These are phyloP conservation scores for Rosa lucieae DNA, from an alignment of 306 rosid species.

Conservation along the genomic window DNA sequence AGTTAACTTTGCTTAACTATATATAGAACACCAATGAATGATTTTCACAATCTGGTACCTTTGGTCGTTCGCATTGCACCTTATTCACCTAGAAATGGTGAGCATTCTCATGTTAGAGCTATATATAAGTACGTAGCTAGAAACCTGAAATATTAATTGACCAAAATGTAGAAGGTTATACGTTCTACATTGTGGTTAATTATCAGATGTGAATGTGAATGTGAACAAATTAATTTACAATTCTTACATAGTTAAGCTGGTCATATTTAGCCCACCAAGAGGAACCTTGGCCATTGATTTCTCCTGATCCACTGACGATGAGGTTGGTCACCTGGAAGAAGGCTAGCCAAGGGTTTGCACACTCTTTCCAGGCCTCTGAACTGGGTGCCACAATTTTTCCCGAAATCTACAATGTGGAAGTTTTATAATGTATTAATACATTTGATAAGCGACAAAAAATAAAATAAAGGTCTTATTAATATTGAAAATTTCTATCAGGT, in stretches of 20 bases:
- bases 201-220: background rate
- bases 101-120: background rate
- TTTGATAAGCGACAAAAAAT: too few relatives aligned
- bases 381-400: slow-evolving; percentile 13
- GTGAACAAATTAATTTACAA: background rate
- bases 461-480: too few relatives aligned
- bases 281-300: slow-evolving; percentile 11
- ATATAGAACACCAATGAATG: background rate
- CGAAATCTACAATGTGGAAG: background rate
- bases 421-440: too few relatives aligned
- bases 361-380: background rate
- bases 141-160: background rate
- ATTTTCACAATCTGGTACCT: background rate
- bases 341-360: background rate
- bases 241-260: background rate
- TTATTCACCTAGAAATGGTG: background rate
- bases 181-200: too few relatives aligned
- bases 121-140: background rate
- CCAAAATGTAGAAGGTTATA: too few relatives aligned
- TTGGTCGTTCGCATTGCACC: background rate
- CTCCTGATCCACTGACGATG: slow-evolving; percentile 11
- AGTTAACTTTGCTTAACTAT: too few relatives aligned
- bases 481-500: background rate
- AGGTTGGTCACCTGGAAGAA: slow-evolving; percentile 9
- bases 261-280: slow-evolving; percentile 11